phyloP scores from a whole-genome alignment of 1,139 yeast species.

The Candida gigantensis region DNA sequence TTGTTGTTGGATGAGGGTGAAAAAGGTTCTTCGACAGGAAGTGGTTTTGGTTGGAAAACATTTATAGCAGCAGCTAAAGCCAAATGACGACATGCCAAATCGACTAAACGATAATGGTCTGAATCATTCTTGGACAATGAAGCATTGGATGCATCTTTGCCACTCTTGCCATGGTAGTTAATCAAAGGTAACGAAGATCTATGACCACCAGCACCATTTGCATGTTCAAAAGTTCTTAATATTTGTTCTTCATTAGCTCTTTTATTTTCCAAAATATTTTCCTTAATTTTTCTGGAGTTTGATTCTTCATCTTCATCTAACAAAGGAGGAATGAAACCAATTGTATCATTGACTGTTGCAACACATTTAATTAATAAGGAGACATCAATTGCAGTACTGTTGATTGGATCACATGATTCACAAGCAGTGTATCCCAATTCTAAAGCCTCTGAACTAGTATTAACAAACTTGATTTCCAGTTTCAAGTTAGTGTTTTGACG shows the following conservation, averaged over 20 bases:
- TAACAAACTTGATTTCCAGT: constrained; percentile 48
- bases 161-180: no score
- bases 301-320: constrained; percentile 48
- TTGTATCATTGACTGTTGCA: constrained; percentile 53
- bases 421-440: constrained; percentile 52
- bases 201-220: constrained; percentile 15
- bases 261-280: constrained; percentile 37
- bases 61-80: constrained; percentile 77
- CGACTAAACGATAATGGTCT: constrained; percentile 71
- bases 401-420: constrained; percentile 49
- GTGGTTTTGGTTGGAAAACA: constrained; percentile 30
- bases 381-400: constrained; percentile 48
- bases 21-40: constrained; percentile 16
- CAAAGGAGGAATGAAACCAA: constrained; percentile 58
- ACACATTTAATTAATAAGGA: constrained; percentile 58
- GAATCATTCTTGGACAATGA: constrained; percentile 56
- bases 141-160: constrained; percentile 22
- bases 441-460: constrained; percentile 43
- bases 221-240: constrained; percentile 24
- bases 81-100: constrained; percentile 80
- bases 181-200: constrained; percentile 2
- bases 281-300: constrained; percentile 40
- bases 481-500: constrained; percentile 45
- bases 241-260: constrained; percentile 30
- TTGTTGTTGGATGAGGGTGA: constrained; percentile 13